phyloP scores from a whole-genome alignment of 352 stramenopile genomes.

The Phytophthora pisi region DNA sequence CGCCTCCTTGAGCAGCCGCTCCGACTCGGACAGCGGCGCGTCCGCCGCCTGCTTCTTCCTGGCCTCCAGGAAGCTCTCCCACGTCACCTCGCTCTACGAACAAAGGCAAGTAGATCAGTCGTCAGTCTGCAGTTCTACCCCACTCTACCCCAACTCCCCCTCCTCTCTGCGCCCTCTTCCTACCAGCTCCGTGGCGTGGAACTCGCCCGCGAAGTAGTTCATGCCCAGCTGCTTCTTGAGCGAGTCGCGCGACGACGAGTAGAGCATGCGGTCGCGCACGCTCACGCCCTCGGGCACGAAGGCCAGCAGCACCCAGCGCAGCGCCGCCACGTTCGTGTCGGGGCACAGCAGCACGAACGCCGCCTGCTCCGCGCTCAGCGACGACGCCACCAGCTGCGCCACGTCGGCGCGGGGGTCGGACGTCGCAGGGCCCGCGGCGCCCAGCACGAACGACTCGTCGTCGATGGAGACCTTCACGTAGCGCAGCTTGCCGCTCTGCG shows the following conservation, averaged over 20 bases:
- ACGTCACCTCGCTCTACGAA: conserved; percentile 60
- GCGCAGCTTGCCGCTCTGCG: conserved; percentile 70
- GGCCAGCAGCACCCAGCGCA: conserved; percentile 81
- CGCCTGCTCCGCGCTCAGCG: conserved; percentile 48
- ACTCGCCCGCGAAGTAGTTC: conserved; percentile 92
- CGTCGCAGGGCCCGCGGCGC: conserved; percentile 43
- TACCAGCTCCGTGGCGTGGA: conserved; percentile 83
- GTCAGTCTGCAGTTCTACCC: conserved; percentile 30
- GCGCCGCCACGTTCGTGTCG: conserved; percentile 69
- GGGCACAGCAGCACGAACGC: conserved; percentile 80
- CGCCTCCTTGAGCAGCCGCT: conserved; percentile 83
- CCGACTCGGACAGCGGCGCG: conserved; percentile 85
- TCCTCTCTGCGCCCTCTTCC: conserved; percentile 10
- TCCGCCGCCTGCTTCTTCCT: conserved; percentile 74
- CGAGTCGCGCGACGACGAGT: conserved; percentile 91
- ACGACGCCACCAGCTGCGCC: conserved; percentile 30
- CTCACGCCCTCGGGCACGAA: conserved; percentile 80
- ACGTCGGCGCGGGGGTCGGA: conserved; percentile 53
- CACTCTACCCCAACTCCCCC: background rate
- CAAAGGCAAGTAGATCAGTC: no score
- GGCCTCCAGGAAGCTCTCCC: conserved; percentile 74
- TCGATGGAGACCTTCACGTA: conserved; percentile 75
- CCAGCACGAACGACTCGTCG: conserved; percentile 67
- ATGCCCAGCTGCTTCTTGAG: conserved; percentile 90
- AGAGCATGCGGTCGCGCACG: conserved; percentile 92